Base-by-base conservation (phyloP, 345 rosid genomes). In the Sisymbrium altissimum region DNA sequence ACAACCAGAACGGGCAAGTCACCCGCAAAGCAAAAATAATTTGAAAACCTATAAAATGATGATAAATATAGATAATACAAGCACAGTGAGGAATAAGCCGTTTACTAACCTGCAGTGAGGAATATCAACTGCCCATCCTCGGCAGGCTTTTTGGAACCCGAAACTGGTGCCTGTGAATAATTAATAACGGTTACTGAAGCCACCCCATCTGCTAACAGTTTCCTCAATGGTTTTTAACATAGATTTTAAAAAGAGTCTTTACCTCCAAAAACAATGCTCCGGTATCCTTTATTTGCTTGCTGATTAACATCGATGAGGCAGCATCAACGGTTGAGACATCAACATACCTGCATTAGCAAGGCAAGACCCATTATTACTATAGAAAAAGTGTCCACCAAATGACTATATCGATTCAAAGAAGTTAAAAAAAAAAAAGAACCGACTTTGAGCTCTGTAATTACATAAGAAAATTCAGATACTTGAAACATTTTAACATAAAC, bases 121-220 rank as follows among this genome's bases (percentile, higher is more conserved):
- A 93, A 91, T 81, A 91, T 89, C 52, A 93, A 69, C 61, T 89
- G 89, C 38, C 96, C 96, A 66, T 93, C 97, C 83, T 91, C 92
- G 13, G 97, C 96, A 7, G 97, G 97, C 82, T 91, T 93, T 81
- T 91, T 89, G 56, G 97, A 91, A 73, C 97, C 97, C 9, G 98
- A 90, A 75, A 93, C 98, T 75, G 98, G 97, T 79, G 98, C 97
- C 97, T 93, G 45, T 27, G 68, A 49, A 72, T 48, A 23, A 56
- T 57, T 15, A 56, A 6, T 4, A 5, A n/a, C 71, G 61, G 41
- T 3, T 19, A 46, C 13, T 58, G 11, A 72, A 64, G 18, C 45
- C 11, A 61, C 12, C 9, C 0, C 8, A 15, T 54, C n/a, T 29
- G 45, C 35, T 33, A 64, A 35, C 35, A 62, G 49, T 13, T 21